phyloP scores from a whole-genome alignment of 768 basidiomycete genomes.

The Pleurotus citrinopileatus region DNA sequence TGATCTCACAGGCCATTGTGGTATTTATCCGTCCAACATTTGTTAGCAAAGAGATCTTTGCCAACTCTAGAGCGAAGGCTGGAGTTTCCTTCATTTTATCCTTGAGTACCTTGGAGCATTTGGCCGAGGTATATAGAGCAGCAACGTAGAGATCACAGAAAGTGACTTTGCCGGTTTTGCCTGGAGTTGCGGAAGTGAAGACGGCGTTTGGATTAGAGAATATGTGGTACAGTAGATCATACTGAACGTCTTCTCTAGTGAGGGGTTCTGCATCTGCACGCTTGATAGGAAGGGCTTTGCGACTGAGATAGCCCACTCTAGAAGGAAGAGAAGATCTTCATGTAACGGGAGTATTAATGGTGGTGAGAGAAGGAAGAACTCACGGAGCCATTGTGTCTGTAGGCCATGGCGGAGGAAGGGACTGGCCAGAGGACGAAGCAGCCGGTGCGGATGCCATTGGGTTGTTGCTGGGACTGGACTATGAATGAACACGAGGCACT shows the following conservation, averaged over 20 bases:
- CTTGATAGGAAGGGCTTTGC: constrained; percentile 42
- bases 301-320: constrained; percentile 59
- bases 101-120: constrained; percentile 67
- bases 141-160: constrained; percentile 81
- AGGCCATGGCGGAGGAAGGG: constrained; percentile 35
- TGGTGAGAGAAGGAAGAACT: constrained; percentile 22
- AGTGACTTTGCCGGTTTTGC: constrained; percentile 31
- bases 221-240: constrained; percentile 74
- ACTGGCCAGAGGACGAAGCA: constrained; percentile 22
- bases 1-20: constrained; percentile 72
- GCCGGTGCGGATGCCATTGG: constrained; percentile 46
- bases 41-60: constrained; percentile 70
- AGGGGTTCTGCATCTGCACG: constrained; percentile 65
- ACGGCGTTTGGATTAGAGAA: constrained; percentile 66
- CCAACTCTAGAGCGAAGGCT: constrained; percentile 62
- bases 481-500: constrained; percentile 33
- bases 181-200: constrained; percentile 44
- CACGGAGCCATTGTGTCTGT: constrained; percentile 54
- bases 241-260: constrained; percentile 67
- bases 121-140: constrained; percentile 60
- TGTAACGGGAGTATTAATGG: constrained; percentile 11
- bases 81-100: constrained; percentile 66
- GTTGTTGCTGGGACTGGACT: constrained; percentile 22
- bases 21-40: constrained; percentile 83
- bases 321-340: constrained; percentile 11